A percentile compares a stretch with the other conserved stretches of the same genome.
phyloP scores from a whole-genome alignment of 2,329 filamentous ascomycete species.

The Aspergillus sclerotialis region DNA sequence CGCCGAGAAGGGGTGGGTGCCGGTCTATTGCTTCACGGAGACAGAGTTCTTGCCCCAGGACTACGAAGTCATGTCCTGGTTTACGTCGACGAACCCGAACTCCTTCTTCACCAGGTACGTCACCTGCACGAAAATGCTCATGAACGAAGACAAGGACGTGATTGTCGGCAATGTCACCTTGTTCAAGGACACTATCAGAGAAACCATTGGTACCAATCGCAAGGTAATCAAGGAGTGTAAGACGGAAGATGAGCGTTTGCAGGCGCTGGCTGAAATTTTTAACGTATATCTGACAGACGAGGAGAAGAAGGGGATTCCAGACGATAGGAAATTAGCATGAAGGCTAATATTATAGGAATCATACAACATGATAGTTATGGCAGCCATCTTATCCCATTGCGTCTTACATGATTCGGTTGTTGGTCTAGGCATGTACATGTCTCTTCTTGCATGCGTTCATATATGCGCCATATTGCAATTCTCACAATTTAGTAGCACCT shows the following conservation, averaged over 20 bases:
- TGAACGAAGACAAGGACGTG: slow-evolving; percentile 8
- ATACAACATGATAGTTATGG: neutral
- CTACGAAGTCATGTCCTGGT: slow-evolving; percentile 45
- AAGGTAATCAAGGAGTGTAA: slow-evolving; percentile 4
- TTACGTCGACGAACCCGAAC: slow-evolving; percentile 9
- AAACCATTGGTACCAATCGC: slow-evolving; percentile 6
- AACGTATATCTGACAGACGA: slow-evolving; percentile 7
- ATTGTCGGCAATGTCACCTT: slow-evolving; percentile 12
- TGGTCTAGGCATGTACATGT: neutral
- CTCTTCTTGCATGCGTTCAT: no score
- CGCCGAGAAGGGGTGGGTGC: slow-evolving; percentile 40
- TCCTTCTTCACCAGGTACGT: slow-evolving; percentile 10
- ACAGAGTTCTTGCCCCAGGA: slow-evolving; percentile 53
- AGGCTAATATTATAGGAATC: neutral
- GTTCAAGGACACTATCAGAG: slow-evolving; percentile 7
- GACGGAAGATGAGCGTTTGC: slow-evolving; percentile 7
- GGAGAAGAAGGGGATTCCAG: slow-evolving; percentile 6
- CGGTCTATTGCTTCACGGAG: slow-evolving; percentile 57
- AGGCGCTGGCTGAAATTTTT: slow-evolving; percentile 5
- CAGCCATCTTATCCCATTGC: neutral
- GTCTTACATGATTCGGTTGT: neutral
- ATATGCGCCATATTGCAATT: no score
- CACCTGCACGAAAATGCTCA: slow-evolving; percentile 9
- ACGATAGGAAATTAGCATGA: slow-evolving; percentile 3
- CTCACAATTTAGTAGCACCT: neutral